Evolutionary conservation across 352 stramenopile genomes (phyloP).

Genomic region (Phytophthora citricola): DNA sequence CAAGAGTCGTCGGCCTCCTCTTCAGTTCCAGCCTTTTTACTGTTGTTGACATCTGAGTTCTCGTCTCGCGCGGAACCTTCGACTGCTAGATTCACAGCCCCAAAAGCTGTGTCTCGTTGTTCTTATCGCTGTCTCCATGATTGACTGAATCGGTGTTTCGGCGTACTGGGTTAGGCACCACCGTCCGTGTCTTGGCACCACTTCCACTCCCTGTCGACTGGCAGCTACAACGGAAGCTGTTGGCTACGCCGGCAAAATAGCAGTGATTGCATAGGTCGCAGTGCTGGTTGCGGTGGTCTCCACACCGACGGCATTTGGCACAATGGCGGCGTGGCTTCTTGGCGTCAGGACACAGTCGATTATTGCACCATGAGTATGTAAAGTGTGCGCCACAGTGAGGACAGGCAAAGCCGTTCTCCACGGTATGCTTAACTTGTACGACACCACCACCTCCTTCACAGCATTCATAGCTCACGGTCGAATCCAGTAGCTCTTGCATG

Average conservation of each 20-base stretch:
- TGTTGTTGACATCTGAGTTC: conserved; percentile 41
- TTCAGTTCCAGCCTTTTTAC: conserved; percentile 36
- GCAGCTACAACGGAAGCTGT: conserved; percentile 86
- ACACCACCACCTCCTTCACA: conserved; percentile 51
- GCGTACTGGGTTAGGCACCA: conserved; percentile 51
- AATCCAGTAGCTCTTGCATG: conserved; percentile 83
- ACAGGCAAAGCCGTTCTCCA: conserved; percentile 69
- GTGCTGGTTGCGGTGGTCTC: conserved; percentile 83
- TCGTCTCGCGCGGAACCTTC: conserved; percentile 31
- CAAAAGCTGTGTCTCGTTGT: conserved; percentile 20
- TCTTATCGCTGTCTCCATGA: conserved; percentile 11
- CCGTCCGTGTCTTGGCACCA: conserved; percentile 53
- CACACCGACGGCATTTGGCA: conserved; percentile 78
- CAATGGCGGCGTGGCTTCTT: conserved; percentile 86
- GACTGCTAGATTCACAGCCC: conserved; percentile 12
- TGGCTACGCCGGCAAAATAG: conserved; percentile 86
- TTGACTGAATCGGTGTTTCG: conserved; percentile 24
- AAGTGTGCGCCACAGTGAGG: conserved; percentile 63
- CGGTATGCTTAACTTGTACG: conserved; percentile 72
- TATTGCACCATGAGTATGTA: conserved; percentile 87
- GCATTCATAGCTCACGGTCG: conserved; percentile 73
- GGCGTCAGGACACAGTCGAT: conserved; percentile 72
- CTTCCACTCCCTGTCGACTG: conserved; percentile 43
- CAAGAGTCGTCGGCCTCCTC: conserved; percentile 67
- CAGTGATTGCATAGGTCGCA: conserved; percentile 86